Evolutionary conservation across 2,329 filamentous ascomycete genomes (phyloP).

Genomic region (Neonectria neomacrospora): DNA sequence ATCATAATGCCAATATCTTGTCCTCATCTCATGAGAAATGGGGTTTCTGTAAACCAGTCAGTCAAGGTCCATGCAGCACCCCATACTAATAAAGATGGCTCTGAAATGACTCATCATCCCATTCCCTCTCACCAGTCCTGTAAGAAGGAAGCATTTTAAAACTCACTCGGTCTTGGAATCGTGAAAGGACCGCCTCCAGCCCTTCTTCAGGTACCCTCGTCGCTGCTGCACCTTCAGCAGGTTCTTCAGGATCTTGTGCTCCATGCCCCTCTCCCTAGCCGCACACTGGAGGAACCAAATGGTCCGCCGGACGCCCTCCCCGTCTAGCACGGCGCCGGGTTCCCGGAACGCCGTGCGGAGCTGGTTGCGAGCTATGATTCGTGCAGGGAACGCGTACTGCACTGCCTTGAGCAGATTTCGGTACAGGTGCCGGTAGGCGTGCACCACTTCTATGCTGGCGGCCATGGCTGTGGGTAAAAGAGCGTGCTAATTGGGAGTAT

Average conservation of each 20-base stretch:
- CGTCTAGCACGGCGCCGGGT: slow-evolving; percentile 56
- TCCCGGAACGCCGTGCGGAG: slow-evolving; percentile 70
- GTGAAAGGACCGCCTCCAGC: slow-evolving; percentile 37
- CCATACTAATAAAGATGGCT: neutral
- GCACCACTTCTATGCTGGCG: slow-evolving; percentile 59
- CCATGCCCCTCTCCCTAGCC: slow-evolving; percentile 69
- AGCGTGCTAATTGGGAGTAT: neutral
- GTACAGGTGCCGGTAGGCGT: slow-evolving; percentile 77
- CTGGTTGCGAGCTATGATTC: slow-evolving; percentile 69
- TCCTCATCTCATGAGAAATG: slow-evolving; percentile 36
- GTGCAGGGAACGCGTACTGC: slow-evolving; percentile 75
- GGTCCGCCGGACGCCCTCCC: slow-evolving; percentile 69
- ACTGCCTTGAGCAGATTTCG: slow-evolving; percentile 75
- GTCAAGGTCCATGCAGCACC: neutral
- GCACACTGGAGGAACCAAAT: slow-evolving; percentile 77
- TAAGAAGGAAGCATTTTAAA: neutral
- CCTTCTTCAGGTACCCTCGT: slow-evolving; percentile 23
- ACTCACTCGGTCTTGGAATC: slow-evolving; percentile 44
- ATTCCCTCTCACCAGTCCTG: neutral
- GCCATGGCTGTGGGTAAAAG: slow-evolving; percentile 31
- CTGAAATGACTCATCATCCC: neutral
- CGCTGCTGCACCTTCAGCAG: slow-evolving; percentile 57
- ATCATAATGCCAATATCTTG: slow-evolving; percentile 70
- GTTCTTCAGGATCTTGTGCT: slow-evolving; percentile 79
- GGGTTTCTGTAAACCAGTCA: slow-evolving; percentile 31